These are phyloP conservation scores for Phtheirospermum japonicum DNA, from an alignment of 257 asterid genomes.

Conservation along the genomic window DNA sequence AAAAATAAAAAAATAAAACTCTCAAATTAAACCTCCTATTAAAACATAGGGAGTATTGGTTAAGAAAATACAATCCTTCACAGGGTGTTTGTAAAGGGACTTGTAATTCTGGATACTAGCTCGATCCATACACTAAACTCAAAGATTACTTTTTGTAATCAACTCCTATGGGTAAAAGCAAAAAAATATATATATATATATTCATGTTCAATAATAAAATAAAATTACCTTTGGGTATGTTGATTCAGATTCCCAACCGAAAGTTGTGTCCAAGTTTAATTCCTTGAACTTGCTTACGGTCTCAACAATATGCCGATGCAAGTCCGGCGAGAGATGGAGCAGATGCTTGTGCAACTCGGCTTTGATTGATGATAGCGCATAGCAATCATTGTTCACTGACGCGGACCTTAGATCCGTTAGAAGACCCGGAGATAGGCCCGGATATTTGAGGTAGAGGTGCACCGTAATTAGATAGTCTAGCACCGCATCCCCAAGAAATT, in stretches of 20 bases:
- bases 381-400: constrained; percentile 81
- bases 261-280: constrained; percentile 36
- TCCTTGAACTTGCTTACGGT: constrained; percentile 32
- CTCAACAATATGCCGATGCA: constrained; percentile 46
- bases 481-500: constrained; percentile 89
- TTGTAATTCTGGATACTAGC: background rate
- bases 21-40: too few relatives aligned
- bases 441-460: constrained; percentile 53
- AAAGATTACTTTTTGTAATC: too few relatives aligned
- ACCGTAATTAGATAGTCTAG: constrained; percentile 63
- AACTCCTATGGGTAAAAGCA: too few relatives aligned
- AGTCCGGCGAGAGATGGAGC: constrained; percentile 64
- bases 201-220: too few relatives aligned
- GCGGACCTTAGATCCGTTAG: constrained; percentile 85
- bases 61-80: background rate
- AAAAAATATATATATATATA: too few relatives aligned
- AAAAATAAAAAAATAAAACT: too few relatives aligned
- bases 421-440: constrained; percentile 61
- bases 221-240: constrained; percentile 70
- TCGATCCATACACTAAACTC: too few relatives aligned
- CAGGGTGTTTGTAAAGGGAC: too few relatives aligned
- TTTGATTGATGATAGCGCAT: constrained; percentile 62
- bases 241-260: constrained; percentile 71
- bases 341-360: constrained; percentile 59
- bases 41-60: too few relatives aligned